Evolutionary conservation across 1,284 basidiomycete genomes (phyloP).

Genomic region (Ustilago shanxiensis): DNA sequence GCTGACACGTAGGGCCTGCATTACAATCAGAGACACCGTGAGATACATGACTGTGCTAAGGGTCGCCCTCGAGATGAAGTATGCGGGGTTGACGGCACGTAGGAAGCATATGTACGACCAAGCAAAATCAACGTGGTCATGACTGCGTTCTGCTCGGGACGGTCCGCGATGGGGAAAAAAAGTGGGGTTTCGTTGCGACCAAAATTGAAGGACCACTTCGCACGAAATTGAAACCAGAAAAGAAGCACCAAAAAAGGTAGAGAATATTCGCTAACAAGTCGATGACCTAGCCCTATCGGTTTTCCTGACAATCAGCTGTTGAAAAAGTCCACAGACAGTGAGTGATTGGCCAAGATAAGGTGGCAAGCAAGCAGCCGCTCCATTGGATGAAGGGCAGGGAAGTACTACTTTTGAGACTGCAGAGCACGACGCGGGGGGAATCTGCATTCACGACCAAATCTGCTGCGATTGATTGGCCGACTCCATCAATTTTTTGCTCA

Average conservation of each 20-base stretch:
- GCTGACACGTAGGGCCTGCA: too few species aligned
- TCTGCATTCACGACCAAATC: slow-evolving; percentile 14
- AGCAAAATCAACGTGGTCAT: neutral
- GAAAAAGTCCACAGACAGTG: neutral
- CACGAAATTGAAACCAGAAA: neutral
- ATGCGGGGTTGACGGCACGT: neutral
- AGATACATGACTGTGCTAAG: too few species aligned
- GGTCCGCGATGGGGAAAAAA: neutral
- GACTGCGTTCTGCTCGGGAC: neutral
- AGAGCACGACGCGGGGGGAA: slow-evolving; percentile 11
- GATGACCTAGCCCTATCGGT: too few species aligned
- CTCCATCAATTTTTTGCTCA: slow-evolving; percentile 24
- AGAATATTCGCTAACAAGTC: neutral
- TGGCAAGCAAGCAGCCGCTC: neutral
- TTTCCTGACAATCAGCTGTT: too few species aligned
- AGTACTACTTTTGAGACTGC: neutral
- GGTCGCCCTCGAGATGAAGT: too few species aligned
- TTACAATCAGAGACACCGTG: too few species aligned
- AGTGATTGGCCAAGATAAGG: slow-evolving; percentile 6
- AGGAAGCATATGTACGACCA: neutral
- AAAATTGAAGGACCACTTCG: neutral
- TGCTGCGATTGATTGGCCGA: slow-evolving; percentile 22
- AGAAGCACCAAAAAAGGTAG: neutral
- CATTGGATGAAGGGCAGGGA: slow-evolving; percentile 5
- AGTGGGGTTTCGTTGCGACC: neutral